Evolutionary conservation across 495 filamentous ascomycete genomes (phyloP).

Genomic region (Talaromyces ruber): DNA sequence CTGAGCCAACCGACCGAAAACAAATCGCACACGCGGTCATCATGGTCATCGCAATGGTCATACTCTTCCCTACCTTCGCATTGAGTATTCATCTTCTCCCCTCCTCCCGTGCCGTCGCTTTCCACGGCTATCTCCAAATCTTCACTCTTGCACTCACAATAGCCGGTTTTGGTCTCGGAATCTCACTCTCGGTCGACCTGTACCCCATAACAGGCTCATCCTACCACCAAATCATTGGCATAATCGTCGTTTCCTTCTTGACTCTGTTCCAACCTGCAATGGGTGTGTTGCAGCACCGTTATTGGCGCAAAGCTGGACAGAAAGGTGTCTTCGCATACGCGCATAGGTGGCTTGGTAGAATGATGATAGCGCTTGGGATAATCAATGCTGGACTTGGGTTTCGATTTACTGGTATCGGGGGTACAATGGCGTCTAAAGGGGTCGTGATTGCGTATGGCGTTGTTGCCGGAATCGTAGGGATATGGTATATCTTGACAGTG

Average conservation of each 20-base stretch:
- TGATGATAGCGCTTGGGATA: constrained; percentile 52
- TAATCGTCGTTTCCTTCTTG: constrained; percentile 43
- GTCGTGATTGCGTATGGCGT: constrained; percentile 52
- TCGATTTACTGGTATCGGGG: constrained; percentile 26
- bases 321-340: constrained; percentile 47
- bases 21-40: constrained; percentile 31
- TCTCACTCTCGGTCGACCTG: constrained; percentile 32
- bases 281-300: constrained; percentile 53
- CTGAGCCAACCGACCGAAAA: constrained; percentile 6
- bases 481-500: constrained; percentile 33
- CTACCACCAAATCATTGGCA: constrained; percentile 47
- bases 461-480: constrained; percentile 44
- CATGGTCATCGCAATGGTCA: constrained; percentile 29
- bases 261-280: constrained; percentile 57
- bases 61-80: constrained; percentile 43
- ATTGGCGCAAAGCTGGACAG: constrained; percentile 29
- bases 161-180: constrained; percentile 54
- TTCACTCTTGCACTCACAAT: constrained; percentile 47
- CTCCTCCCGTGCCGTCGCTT: constrained; percentile 8
- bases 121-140: constrained; percentile 53
- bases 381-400: constrained; percentile 67
- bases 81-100: constrained; percentile 31
- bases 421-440: constrained; percentile 13
- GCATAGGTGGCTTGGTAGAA: constrained; percentile 66
- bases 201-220: background rate